Evolutionary conservation across 2,329 filamentous ascomycete genomes (phyloP).

Genomic region (Talaromyces marneffei): DNA sequence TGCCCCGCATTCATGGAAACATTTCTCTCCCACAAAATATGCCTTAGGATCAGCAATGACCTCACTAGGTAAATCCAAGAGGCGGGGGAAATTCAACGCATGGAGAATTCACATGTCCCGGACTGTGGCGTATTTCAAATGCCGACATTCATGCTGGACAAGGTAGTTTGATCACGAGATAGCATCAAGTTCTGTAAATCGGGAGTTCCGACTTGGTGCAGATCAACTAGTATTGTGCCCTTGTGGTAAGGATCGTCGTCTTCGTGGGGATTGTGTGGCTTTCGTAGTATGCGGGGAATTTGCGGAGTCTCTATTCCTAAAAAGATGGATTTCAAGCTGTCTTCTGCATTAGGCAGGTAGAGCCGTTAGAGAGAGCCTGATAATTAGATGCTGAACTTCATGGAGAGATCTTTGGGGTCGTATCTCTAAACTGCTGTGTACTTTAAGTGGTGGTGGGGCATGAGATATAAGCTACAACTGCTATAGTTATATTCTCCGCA

Average conservation of each 20-base stretch:
- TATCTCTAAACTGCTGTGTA: not conserved
- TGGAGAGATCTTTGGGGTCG: not conserved
- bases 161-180: not conserved
- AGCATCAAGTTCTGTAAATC: not conserved
- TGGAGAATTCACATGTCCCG: not conserved
- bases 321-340: not conserved
- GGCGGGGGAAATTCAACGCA: not conserved
- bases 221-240: not conserved
- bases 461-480: no score
- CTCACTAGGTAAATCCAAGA: not conserved
- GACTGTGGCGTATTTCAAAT: not conserved
- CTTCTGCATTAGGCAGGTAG: not conserved
- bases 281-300: not conserved
- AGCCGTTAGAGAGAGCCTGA: no score
- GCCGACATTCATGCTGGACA: not conserved
- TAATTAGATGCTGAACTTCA: no score
- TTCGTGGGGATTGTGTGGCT: not conserved
- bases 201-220: not conserved
- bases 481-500: no score
- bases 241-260: not conserved
- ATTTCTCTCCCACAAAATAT: no score
- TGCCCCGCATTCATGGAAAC: not conserved
- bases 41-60: no score
- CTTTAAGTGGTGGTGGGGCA: no score
- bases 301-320: no score